phyloP scores from a whole-genome alignment of 768 basidiomycete species.

The Tulasnella sp. region DNA sequence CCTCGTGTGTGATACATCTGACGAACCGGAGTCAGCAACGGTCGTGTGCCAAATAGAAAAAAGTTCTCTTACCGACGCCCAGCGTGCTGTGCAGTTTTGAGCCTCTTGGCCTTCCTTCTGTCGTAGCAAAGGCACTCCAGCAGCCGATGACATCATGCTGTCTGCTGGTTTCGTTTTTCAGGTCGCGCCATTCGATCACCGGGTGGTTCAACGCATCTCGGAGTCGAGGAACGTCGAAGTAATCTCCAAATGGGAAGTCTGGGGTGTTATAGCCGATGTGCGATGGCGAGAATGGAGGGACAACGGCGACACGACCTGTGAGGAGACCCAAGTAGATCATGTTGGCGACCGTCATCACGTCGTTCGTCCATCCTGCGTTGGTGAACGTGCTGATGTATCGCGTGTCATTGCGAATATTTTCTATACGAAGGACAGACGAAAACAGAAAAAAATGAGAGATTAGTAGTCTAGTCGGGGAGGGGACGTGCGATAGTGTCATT shows the following conservation, averaged over 20 bases:
- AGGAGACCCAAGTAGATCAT: slow-evolving; percentile 22
- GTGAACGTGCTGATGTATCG: slow-evolving; percentile 3
- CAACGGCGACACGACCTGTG: slow-evolving; percentile 6
- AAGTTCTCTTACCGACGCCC: not conserved
- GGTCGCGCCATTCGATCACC: slow-evolving; percentile 28
- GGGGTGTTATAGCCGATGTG: not conserved
- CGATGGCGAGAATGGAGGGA: slow-evolving; percentile 16
- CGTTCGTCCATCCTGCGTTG: slow-evolving; percentile 21
- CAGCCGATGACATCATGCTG: slow-evolving; percentile 5
- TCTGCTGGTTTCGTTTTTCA: not conserved
- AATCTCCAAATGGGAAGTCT: slow-evolving; percentile 17
- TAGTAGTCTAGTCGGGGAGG: not conserved
- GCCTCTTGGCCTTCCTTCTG: not conserved
- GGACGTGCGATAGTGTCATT: not conserved
- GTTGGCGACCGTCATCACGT: slow-evolving; percentile 21
- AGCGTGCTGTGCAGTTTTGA: not conserved
- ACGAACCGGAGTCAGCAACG: not conserved
- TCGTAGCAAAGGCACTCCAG: not conserved
- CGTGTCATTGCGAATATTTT: slow-evolving; percentile 21
- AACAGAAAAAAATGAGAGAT: not conserved
- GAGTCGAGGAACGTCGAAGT: slow-evolving; percentile 19
- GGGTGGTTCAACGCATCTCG: not conserved
- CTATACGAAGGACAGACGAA: not conserved
- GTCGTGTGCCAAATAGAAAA: not conserved
- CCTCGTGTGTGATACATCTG: slow-evolving; percentile 18